These are phyloP conservation scores for Cudoniella acicularis DNA, from an alignment of 495 filamentous ascomycete genomes.

Conservation along the genomic window DNA sequence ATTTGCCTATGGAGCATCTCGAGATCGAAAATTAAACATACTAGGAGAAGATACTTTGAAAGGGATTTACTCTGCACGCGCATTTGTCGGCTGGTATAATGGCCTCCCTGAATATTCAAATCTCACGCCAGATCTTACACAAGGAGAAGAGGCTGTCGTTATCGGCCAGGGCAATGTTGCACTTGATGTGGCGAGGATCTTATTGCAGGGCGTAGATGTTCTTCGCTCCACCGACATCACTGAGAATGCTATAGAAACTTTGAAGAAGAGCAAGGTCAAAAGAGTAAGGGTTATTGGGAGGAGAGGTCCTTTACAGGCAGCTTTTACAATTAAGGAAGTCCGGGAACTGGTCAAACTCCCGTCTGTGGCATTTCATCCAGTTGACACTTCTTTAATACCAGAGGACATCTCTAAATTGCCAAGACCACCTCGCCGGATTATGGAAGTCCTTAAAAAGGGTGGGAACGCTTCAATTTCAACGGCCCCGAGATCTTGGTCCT, in stretches of 20 bases:
- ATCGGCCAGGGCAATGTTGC: constrained; percentile 97
- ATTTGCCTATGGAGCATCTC: constrained; percentile 87
- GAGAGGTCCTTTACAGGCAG: constrained; percentile 83
- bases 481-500: constrained; percentile 68
- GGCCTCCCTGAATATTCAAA: constrained; percentile 80
- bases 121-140: constrained; percentile 70
- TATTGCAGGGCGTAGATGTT: constrained; percentile 67
- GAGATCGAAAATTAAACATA: constrained; percentile 74
- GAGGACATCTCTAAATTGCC: constrained; percentile 60
- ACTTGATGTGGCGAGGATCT: constrained; percentile 85
- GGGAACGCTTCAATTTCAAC: constrained; percentile 45
- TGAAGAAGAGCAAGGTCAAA: constrained; percentile 71
- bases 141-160: constrained; percentile 79
- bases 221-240: constrained; percentile 85
- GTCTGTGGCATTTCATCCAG: constrained; percentile 64
- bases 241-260: constrained; percentile 69
- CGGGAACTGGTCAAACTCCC: constrained; percentile 83
- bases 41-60: constrained; percentile 68
- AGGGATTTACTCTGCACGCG: constrained; percentile 83
- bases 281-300: constrained; percentile 81
- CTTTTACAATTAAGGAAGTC: constrained; percentile 92
- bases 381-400: constrained; percentile 62
- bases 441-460: constrained; percentile 75
- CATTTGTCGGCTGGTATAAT: constrained; percentile 99
- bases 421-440: constrained; percentile 68